Base-by-base conservation (phyloP, 2,329 filamentous ascomycete genomes). In the Ceratocystis cacaofunesta region DNA sequence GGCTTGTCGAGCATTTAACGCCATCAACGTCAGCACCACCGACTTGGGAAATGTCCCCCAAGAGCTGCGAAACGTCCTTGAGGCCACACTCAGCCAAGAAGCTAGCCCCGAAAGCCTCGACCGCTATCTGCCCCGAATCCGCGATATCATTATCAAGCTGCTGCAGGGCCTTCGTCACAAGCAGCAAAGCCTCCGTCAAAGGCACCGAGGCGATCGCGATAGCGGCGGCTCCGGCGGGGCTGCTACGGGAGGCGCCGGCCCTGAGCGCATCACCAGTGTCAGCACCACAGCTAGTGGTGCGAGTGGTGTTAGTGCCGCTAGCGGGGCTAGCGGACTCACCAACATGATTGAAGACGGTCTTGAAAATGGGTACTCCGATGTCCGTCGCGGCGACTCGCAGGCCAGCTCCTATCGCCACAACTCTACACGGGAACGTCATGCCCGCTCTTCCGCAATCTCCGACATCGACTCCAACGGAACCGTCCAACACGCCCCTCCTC, bases 141-240 rank as follows among this genome's bases (percentile, higher is more conserved):
- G 94, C 71, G 94, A 99, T 75, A 99, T 99, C 72, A 99, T 99
- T 73, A 97, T 99, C 75, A 96, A 95, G 73, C 80, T 99, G 36
- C 82, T 99, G 7, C 94, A 99, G 74, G 94, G 94, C 1, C 77
- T 99, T 69, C 99, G 99, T 78, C 87, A 92, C 75, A 99, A 99
- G 75, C 94, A 99, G 73, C 92, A 95, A 72, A 90, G 91, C 71
- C 76, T 99, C 71, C 78, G 85, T 32, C 84, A 86, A 71, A 85
- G 82, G 69, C 82, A 85, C 70, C 74, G 78, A 3, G 78, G 81
- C 66, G 84, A 86, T 10, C 80, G 78, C 65, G 79, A 80, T 76
- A 83, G 68, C 41, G 52, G 30, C 28, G 64, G 58, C 17, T 62
- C 64, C 25, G 57, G 55, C 50, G 61, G 61, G 12, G 63, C 62